Percentiles rank a stretch among this genome's conserved stretches.
phyloP scores from a whole-genome alignment of 768 basidiomycete species.

The Collybiopsis luxurians region DNA sequence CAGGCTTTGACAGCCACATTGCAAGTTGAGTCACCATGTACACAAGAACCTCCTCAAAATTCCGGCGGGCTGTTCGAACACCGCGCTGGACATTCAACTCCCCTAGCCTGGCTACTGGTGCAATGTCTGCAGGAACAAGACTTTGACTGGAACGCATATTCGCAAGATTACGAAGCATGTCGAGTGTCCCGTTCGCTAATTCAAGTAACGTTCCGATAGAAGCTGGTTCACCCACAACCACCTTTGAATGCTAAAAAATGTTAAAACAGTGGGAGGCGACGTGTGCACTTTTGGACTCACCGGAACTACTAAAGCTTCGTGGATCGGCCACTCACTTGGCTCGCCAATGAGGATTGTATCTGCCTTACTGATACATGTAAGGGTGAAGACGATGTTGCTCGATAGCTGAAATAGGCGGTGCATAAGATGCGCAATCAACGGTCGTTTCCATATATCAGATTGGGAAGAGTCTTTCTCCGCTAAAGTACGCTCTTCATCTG shows the following conservation, averaged over 20 bases:
- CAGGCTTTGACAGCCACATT: conserved; percentile 75
- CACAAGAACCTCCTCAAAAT: conserved; percentile 64
- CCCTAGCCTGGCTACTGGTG: conserved; percentile 17
- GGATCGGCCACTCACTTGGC: conserved; percentile 69
- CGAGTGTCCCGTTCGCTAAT: conserved; percentile 73
- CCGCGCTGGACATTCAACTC: conserved; percentile 57
- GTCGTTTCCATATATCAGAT: conserved; percentile 64
- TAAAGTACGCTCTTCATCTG: conserved; percentile 65
- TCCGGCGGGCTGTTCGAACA: conserved; percentile 53
- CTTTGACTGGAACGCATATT: conserved; percentile 58
- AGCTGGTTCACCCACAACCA: conserved; percentile 77
- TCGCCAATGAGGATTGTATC: conserved; percentile 64
- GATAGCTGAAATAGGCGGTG: conserved; percentile 71
- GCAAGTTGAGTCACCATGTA: conserved; percentile 78
- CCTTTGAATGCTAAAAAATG: conserved; percentile 70
- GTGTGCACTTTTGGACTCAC: conserved; percentile 39
- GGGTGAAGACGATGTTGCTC: conserved; percentile 64
- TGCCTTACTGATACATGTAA: conserved; percentile 68
- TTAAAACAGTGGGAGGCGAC: conserved; percentile 4
- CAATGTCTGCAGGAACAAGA: conserved; percentile 23
- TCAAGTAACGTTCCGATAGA: conserved; percentile 89
- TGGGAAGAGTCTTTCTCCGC: conserved; percentile 66
- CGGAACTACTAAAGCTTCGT: conserved; percentile 68
- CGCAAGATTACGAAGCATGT: conserved; percentile 67
- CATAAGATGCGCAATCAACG: conserved; percentile 68